Evolutionary conservation across 2,329 filamentous ascomycete genomes (phyloP).

Genomic region (Westerdykella aurantiaca): DNA sequence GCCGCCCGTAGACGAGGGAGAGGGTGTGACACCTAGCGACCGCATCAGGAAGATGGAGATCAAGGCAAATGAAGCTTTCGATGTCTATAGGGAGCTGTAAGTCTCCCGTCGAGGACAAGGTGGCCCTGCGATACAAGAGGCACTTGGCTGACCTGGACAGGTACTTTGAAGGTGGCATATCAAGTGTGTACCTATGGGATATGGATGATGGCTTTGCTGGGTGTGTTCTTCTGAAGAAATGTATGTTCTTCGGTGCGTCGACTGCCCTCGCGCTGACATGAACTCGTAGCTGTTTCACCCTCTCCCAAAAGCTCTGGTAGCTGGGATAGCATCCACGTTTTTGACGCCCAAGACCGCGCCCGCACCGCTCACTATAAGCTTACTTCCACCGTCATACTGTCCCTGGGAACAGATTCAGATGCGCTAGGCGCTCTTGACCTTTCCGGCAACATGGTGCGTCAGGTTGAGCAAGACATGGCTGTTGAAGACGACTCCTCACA

Average conservation of each 20-base stretch:
- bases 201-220: conserved; percentile 96
- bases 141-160: conserved; percentile 29
- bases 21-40: conserved; percentile 84
- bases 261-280: conserved; percentile 9
- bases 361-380: conserved; percentile 95
- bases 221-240: conserved; percentile 92
- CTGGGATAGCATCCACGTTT: conserved; percentile 98
- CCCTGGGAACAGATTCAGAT: conserved; percentile 64
- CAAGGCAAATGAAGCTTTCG: conserved; percentile 90
- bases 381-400: conserved; percentile 92
- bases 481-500: conserved; percentile 89
- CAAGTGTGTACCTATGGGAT: conserved; percentile 97
- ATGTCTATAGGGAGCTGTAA: conserved; percentile 85
- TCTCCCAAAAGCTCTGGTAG: conserved; percentile 66
- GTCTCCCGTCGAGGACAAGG: conserved; percentile 17
- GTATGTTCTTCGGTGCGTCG: conserved; percentile 44
- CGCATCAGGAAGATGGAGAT: conserved; percentile 90
- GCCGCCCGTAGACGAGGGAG: conserved; percentile 69
- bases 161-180: conserved; percentile 94
- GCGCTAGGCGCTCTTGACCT: conserved; percentile 81
- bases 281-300: conserved; percentile 56
- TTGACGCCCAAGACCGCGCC: conserved; percentile 89
- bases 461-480: conserved; percentile 85
- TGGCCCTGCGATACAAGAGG: not conserved
- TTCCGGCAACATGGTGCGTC: conserved; percentile 94